Percentiles rank a stretch among this genome's conserved stretches.
Conservation (phyloP, 2,329 filamentous ascomycete species). For the Claviceps digitariae region DNA sequence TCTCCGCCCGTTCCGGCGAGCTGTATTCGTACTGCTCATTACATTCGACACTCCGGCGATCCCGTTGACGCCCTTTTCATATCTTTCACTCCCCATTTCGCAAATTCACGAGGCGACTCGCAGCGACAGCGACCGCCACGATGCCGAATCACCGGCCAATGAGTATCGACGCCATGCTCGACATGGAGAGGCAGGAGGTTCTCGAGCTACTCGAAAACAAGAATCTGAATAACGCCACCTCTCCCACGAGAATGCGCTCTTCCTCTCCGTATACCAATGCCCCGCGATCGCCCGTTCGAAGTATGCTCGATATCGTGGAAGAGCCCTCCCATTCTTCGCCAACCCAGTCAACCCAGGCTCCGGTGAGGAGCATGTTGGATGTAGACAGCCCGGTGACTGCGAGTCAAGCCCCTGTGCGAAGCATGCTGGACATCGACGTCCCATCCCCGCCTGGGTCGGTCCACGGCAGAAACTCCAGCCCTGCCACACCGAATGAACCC, state of each 20-base stretch:
- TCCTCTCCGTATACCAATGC: slow-evolving; percentile 40
- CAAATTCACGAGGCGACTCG: not conserved
- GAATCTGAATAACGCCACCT: slow-evolving; percentile 15
- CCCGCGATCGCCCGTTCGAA: slow-evolving; percentile 54
- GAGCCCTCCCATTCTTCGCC: slow-evolving; percentile 10
- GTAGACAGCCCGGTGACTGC: slow-evolving; percentile 31
- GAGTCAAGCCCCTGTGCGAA: slow-evolving; percentile 28
- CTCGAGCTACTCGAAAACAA: slow-evolving; percentile 52
- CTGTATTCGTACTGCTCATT: not conserved
- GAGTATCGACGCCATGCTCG: slow-evolving; percentile 64
- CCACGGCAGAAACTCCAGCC: slow-evolving; percentile 19
- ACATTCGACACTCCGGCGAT: not conserved
- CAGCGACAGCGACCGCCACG: slow-evolving; percentile 6
- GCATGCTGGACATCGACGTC: slow-evolving; percentile 37
- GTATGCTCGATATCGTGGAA: slow-evolving; percentile 49
- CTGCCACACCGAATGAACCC: slow-evolving; percentile 18
- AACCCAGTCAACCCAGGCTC: slow-evolving; percentile 29
- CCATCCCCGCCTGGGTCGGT: slow-evolving; percentile 17
- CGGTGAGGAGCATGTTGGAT: slow-evolving; percentile 54
- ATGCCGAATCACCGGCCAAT: slow-evolving; percentile 35
- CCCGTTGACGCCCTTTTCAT: not conserved
- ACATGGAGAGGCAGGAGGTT: slow-evolving; percentile 65
- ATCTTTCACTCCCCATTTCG: too few species aligned
- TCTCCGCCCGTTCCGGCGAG: not conserved
- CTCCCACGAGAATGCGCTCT: slow-evolving; percentile 28